Percentiles rank a stretch among this genome's conserved stretches.
Conservation (phyloP, 2,329 filamentous ascomycete species). For the Thielaviopsis ethacetica region DNA sequence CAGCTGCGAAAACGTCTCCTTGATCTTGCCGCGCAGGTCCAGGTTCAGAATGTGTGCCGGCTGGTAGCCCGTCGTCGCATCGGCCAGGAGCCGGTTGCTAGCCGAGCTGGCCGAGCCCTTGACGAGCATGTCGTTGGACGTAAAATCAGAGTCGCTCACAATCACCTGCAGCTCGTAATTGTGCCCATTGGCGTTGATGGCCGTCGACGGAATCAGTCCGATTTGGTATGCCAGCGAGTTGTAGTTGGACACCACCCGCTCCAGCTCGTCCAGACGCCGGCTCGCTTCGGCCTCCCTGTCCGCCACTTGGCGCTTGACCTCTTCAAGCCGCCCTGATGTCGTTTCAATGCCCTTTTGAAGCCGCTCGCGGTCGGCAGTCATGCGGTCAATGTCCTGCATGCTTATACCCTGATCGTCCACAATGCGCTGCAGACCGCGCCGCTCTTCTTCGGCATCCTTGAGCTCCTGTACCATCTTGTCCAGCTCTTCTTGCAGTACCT, state of each 20-base stretch:
- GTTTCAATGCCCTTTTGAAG: conserved; percentile 78
- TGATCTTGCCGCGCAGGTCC: conserved; percentile 70
- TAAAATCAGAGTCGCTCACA: conserved; percentile 70
- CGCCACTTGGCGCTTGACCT: conserved; percentile 64
- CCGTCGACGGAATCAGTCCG: conserved; percentile 70
- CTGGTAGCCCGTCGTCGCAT: conserved; percentile 73
- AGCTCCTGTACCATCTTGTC: conserved; percentile 62
- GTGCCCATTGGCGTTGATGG: conserved; percentile 67
- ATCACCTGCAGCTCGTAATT: conserved; percentile 75
- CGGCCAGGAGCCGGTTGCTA: conserved; percentile 63
- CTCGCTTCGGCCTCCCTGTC: conserved; percentile 84
- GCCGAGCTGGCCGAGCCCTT: conserved; percentile 32
- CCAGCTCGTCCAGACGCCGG: conserved; percentile 77
- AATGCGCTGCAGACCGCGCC: conserved; percentile 59
- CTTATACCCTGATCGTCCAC: conserved; percentile 91
- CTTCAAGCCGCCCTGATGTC: conserved; percentile 60
- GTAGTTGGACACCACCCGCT: conserved; percentile 75
- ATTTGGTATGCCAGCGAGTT: conserved; percentile 92
- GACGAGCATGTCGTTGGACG: conserved; percentile 29
- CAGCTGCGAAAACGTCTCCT: conserved; percentile 59
- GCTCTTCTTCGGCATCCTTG: conserved; percentile 67
- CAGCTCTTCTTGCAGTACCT: conserved; percentile 73
- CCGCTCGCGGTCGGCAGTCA: conserved; percentile 88
- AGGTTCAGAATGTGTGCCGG: conserved; percentile 77
- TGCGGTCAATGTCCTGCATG: conserved; percentile 96